Base-by-base conservation (phyloP, 2,329 filamentous ascomycete species). In the Alternaria arborescens region DNA sequence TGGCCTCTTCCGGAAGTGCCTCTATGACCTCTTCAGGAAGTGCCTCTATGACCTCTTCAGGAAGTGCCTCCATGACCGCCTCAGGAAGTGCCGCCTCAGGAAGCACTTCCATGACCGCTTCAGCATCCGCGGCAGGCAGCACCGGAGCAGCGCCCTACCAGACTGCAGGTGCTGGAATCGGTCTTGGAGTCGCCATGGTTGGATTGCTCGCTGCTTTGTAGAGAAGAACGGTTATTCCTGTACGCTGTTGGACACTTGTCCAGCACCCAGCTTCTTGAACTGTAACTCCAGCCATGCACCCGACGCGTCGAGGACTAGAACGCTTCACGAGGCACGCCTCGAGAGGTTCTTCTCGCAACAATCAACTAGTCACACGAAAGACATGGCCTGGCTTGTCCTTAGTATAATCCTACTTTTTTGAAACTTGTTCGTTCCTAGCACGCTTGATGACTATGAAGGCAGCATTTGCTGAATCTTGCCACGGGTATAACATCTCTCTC, bases 151-250 rank as follows among this genome's bases (percentile, higher is more conserved):
- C 44, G 2, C 28, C 44, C 28, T 14, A 16, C 44, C 44, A 48
- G 44, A 48, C 28, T n/a, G 44, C 44, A 48, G 44, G 44, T 28
- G 44, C 44, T 3, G 44, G 28, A 22, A 28, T 48, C 4, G 44
- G 44, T 34, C 44, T 48, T 48, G 44, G 28, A 34, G 8, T 48
- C 4, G 44, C 44, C 44, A 48, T 48, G 44, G 10, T 48, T 30
- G 44, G 28, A n/a, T 20, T 48, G 44, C 44, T 48, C 44, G 44
- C 44, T 48, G 44, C 44, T 34, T 48, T 48, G 44, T 48, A 48
- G 18, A n/a, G 32, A 26, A 47, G 8, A n/a, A 47, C n/a, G 4
- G 28, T 32, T 22, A 20, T 32, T 28, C n/a, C 10, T 32, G 26
- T 47, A 47, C 26, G 26, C 11, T 20, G 26, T 47, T 22, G 44